These are phyloP conservation scores for Nakataea oryzae DNA, from an alignment of 2,329 filamentous ascomycete species.

Conservation along the genomic window DNA sequence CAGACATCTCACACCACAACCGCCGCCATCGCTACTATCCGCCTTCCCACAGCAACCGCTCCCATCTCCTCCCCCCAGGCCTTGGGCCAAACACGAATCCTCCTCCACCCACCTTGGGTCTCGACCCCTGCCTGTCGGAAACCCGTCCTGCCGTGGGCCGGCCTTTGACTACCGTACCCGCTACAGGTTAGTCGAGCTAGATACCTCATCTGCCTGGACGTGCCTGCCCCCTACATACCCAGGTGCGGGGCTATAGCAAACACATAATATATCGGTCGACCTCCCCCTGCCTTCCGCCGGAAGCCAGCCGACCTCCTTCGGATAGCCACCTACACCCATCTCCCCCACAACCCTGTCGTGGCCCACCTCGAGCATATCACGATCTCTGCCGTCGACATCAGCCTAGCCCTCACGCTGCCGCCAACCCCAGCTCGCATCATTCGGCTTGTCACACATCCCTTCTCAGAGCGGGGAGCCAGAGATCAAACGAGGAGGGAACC, in stretches of 20 bases:
- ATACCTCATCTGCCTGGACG: not conserved
- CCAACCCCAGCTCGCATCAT: not conserved
- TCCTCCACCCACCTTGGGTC: not conserved
- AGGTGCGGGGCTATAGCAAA: not conserved
- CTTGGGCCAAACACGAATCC: not conserved
- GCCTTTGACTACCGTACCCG: not conserved
- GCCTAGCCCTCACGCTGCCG: too few relatives aligned
- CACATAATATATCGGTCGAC: not conserved
- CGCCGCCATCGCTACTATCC: not conserved
- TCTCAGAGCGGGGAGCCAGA: not conserved
- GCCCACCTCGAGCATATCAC: not conserved
- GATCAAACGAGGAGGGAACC: not conserved
- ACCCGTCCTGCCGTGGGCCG: not conserved
- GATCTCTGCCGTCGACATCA: not conserved
- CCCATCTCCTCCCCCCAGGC: not conserved
- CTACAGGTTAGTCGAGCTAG: not conserved
- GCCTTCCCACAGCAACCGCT: not conserved
- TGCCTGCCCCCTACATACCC: not conserved
- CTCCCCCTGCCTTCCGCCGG: not conserved
- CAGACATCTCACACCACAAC: not conserved
- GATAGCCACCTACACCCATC: not conserved
- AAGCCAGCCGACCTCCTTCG: not conserved
- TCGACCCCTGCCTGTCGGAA: not conserved
- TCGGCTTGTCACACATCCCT: not conserved
- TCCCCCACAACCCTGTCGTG: not conserved